Evolutionary conservation across 768 basidiomycete species (phyloP).

Genomic region (Dioszegia aurantiaca): DNA sequence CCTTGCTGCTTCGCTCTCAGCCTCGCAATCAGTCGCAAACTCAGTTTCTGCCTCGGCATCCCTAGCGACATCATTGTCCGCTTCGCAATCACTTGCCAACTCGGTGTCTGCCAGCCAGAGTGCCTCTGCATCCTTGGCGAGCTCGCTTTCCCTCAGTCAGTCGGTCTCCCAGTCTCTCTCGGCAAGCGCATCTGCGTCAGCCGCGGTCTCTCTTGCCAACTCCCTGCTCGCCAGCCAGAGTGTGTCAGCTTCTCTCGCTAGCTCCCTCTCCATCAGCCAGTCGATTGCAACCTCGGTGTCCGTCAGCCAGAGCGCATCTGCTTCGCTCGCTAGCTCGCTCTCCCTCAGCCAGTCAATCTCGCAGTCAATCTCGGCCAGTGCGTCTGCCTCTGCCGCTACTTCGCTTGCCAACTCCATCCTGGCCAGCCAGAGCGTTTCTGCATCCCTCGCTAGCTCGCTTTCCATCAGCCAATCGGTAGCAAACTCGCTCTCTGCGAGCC

Average conservation of each 20-base stretch:
- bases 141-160: too few relatives aligned
- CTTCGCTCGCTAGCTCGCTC: background rate
- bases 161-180: background rate
- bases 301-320: background rate
- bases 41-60: background rate
- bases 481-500: conserved; percentile 1
- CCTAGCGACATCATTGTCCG: background rate
- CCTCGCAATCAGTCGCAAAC: background rate
- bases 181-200: too few relatives aligned
- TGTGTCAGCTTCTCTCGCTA: background rate
- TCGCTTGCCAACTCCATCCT: conserved; percentile 4
- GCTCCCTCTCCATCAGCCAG: background rate
- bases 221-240: too few relatives aligned
- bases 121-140: too few relatives aligned
- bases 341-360: conserved; percentile 2
- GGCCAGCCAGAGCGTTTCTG: conserved; percentile 4
- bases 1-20: background rate
- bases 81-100: conserved; percentile 4
- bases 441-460: background rate
- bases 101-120: conserved; percentile 6
- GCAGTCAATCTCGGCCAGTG: conserved; percentile 1
- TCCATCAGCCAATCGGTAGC: conserved; percentile 1
- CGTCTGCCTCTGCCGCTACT: background rate
- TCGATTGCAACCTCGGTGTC: conserved; percentile 5
- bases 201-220: too few relatives aligned